phyloP scores from a whole-genome alignment of 495 filamentous ascomycete species.

The Tuber indicum region DNA sequence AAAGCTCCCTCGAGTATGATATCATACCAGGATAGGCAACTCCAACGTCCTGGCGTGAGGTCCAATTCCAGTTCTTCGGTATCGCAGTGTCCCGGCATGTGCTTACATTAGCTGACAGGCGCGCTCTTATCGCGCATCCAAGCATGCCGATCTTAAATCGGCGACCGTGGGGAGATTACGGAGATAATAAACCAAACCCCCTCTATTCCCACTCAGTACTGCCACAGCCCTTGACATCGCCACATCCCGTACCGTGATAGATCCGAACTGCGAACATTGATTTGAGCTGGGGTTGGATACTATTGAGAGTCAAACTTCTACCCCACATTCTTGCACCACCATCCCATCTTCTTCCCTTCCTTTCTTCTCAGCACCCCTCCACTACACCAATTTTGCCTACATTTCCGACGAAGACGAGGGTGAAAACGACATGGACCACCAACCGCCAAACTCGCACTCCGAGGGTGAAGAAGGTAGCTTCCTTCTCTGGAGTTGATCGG shows the following conservation, averaged over 20 bases:
- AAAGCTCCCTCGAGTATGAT: not conserved
- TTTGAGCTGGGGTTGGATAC: not conserved
- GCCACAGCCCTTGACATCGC: not conserved
- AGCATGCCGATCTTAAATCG: not conserved
- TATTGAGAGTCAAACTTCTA: not conserved
- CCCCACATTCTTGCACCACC: not conserved
- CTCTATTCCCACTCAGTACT: not conserved
- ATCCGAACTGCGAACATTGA: not conserved
- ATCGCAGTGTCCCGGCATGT: not conserved
- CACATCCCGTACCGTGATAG: not conserved
- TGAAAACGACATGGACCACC: slow-evolving; percentile 37
- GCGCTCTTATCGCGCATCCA: not conserved
- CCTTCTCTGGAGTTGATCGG: not conserved
- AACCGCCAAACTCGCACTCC: slow-evolving; percentile 24
- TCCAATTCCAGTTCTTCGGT: not conserved
- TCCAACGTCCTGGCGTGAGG: not conserved
- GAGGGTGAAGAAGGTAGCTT: slow-evolving; percentile 22
- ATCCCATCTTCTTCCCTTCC: not conserved
- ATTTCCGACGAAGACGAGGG: not conserved
- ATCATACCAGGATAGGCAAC: not conserved
- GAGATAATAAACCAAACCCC: not conserved
- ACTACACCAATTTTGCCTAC: not conserved
- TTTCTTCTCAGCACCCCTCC: not conserved
- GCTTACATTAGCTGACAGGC: not conserved
- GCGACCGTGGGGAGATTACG: not conserved